These are phyloP conservation scores for Mycosarcoma mackinlayi DNA, from an alignment of 1,284 basidiomycete species.

Conservation along the genomic window DNA sequence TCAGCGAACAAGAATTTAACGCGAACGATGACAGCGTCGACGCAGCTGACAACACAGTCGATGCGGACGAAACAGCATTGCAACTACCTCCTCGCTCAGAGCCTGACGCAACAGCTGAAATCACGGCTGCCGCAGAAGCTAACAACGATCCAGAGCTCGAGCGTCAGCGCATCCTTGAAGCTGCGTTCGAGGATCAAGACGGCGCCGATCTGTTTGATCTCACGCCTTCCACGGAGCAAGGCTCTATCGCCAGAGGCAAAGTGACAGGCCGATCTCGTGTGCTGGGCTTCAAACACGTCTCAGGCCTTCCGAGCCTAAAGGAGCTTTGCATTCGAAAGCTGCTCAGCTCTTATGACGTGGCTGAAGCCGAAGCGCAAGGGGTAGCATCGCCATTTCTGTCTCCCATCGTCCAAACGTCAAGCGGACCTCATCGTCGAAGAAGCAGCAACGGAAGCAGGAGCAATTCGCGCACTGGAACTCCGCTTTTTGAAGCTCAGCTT, in stretches of 20 bases:
- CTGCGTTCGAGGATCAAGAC: conserved; percentile 45
- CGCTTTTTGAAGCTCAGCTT: conserved; percentile 26
- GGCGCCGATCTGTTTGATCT: conserved; percentile 25
- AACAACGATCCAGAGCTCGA: conserved; percentile 24
- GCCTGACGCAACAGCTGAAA: neutral
- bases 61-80: conserved; percentile 12
- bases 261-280: conserved; percentile 41
- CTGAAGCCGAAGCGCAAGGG: conserved; percentile 24
- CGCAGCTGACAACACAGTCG: conserved; percentile 18
- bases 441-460: conserved; percentile 25
- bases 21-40: conserved; percentile 10
- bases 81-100: neutral
- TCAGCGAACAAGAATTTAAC: conserved; percentile 18
- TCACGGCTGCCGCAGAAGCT: neutral
- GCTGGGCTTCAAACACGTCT: conserved; percentile 34
- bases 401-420: conserved; percentile 27
- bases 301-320: conserved; percentile 38
- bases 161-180: conserved; percentile 48
- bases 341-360: conserved; percentile 43
- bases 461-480: conserved; percentile 28
- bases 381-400: conserved; percentile 41
- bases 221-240: conserved; percentile 23
- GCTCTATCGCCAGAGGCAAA: conserved; percentile 7
- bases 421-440: conserved; percentile 25
- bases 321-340: conserved; percentile 62